A percentile compares a stretch with the other conserved stretches of the same genome.
phyloP scores from a whole-genome alignment of 805 yeast genomes.

The Huiozyma naganishii region DNA sequence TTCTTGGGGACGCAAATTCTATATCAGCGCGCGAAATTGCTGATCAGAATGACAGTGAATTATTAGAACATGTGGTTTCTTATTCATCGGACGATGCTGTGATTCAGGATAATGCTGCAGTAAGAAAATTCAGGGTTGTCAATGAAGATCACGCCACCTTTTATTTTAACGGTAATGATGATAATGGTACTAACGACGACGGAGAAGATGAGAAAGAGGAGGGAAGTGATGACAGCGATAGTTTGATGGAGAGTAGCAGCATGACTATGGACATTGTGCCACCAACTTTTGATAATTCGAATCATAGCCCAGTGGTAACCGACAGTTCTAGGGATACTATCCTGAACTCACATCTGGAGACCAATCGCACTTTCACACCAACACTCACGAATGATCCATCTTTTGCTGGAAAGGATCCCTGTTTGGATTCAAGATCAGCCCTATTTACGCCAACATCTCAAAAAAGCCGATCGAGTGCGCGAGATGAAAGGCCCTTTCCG shows the following conservation, averaged over 20 bases:
- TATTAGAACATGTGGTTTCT: neutral
- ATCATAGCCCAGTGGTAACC: neutral
- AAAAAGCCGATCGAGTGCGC: neutral
- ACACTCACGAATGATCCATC: neutral
- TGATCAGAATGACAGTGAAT: too few species aligned
- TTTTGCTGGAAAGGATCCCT: neutral
- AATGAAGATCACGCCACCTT: constrained; percentile 24
- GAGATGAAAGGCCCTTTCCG: neutral
- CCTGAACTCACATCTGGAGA: neutral
- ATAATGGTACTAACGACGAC: constrained; percentile 4
- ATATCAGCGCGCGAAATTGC: too few species aligned
- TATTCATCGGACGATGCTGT: neutral
- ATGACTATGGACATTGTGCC: neutral
- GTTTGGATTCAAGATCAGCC: too few species aligned
- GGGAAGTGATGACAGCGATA: neutral
- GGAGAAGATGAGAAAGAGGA: neutral
- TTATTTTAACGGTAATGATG: constrained; percentile 13
- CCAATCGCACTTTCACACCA: neutral
- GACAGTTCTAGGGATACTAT: neutral
- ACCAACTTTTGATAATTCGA: neutral
- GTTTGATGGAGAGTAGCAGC: neutral
- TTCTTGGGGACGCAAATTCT: too few species aligned
- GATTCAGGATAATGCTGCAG: constrained; percentile 2
- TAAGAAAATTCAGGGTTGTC: constrained; percentile 21
- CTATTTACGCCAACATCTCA: neutral